A percentile compares a stretch with the other conserved stretches of the same genome.
phyloP scores from a whole-genome alignment of 345 rosid species.

The Euphorbia lathyris region DNA sequence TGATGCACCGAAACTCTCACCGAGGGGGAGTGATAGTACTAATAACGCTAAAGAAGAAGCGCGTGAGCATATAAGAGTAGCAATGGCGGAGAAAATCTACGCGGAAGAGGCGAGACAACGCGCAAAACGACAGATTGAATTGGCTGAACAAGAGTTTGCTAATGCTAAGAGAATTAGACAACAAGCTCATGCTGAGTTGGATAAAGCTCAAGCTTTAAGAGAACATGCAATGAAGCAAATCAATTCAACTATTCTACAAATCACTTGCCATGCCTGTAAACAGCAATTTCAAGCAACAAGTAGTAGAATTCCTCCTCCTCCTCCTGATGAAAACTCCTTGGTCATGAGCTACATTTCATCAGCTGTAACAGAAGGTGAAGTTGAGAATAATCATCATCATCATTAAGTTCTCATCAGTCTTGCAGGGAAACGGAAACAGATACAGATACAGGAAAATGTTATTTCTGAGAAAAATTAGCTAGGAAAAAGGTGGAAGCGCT shows the following conservation, averaged over 20 bases:
- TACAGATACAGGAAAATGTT: too few relatives aligned
- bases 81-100: slow-evolving; percentile 53
- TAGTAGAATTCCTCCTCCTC: slow-evolving; percentile 9
- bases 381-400: slow-evolving; percentile 20
- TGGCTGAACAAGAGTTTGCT: slow-evolving; percentile 74
- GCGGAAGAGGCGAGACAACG: slow-evolving; percentile 64
- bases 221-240: slow-evolving; percentile 65
- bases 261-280: slow-evolving; percentile 79
- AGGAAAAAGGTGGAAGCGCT: too few relatives aligned
- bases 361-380: slow-evolving; percentile 44
- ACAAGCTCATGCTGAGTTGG: slow-evolving; percentile 74
- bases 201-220: slow-evolving; percentile 57
- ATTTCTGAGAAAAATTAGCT: too few relatives aligned
- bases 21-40: slow-evolving; percentile 20
- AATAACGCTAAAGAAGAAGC: slow-evolving; percentile 39
- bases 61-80: slow-evolving; percentile 44
- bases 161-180: slow-evolving; percentile 75
- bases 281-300: slow-evolving; percentile 45
- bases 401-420: too few relatives aligned
- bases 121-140: slow-evolving; percentile 65
- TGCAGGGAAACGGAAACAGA: too few relatives aligned
- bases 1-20: slow-evolving; percentile 11
- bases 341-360: slow-evolving; percentile 51
- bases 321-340: slow-evolving; percentile 43
- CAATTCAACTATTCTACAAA: slow-evolving; percentile 55